phyloP scores from a whole-genome alignment of 2,329 filamentous ascomycete genomes.

The Penicillium expansum region DNA sequence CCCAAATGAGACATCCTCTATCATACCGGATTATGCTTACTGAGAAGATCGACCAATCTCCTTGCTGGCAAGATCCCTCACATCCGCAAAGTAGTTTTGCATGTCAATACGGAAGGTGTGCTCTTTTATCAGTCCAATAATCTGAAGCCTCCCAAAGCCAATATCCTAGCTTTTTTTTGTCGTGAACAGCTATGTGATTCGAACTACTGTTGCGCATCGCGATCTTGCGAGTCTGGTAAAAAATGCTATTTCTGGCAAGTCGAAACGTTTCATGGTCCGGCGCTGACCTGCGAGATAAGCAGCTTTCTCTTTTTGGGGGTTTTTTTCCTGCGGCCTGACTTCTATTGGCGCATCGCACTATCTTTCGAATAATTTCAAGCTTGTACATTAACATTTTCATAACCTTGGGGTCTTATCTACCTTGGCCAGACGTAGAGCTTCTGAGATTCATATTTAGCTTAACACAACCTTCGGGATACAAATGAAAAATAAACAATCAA shows the following conservation, averaged over 20 bases:
- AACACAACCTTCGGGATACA: not conserved
- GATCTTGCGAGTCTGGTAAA: not conserved
- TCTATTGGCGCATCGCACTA: not conserved
- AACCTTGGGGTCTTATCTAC: not conserved
- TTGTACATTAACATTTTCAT: conserved; percentile 2
- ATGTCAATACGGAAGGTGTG: not conserved
- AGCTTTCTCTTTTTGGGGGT: not conserved
- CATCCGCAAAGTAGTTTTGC: not conserved
- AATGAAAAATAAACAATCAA: not conserved
- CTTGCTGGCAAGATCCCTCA: not conserved
- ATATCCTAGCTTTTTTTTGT: not conserved
- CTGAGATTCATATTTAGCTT: not conserved
- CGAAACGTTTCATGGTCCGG: not conserved
- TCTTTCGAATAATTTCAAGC: not conserved
- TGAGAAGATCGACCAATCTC: not conserved
- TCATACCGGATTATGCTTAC: not conserved
- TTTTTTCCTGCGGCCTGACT: not conserved
- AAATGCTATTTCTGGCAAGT: not conserved
- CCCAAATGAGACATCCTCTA: not conserved
- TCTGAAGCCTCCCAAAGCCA: not conserved
- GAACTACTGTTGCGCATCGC: not conserved
- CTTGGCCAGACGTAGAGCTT: not conserved
- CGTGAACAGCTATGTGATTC: not conserved
- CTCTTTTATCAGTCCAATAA: not conserved
- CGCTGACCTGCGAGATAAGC: not conserved